These are phyloP conservation scores for Pyrenula massariospora DNA, from an alignment of 495 filamentous ascomycete genomes.

Conservation along the genomic window DNA sequence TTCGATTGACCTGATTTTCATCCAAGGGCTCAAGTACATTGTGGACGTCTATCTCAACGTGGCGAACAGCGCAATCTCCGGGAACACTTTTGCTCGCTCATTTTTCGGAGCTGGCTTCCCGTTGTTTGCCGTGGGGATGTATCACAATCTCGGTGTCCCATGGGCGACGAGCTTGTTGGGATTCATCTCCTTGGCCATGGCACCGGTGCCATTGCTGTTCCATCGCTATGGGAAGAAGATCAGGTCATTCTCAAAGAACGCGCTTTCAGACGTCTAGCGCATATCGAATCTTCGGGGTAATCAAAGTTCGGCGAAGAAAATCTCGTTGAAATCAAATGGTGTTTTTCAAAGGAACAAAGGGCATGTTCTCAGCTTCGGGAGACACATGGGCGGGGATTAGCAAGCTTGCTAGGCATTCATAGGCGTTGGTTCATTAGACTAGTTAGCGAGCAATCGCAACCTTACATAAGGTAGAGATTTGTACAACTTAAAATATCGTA, in stretches of 20 bases:
- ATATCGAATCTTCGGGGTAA: too few relatives aligned
- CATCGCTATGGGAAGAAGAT: conserved; percentile 55
- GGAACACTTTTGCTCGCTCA: conserved; percentile 31
- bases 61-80: conserved; percentile 34
- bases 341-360: too few relatives aligned
- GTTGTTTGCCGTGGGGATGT: conserved; percentile 44
- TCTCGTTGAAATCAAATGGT: too few relatives aligned
- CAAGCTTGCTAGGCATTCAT: too few relatives aligned
- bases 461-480: too few relatives aligned
- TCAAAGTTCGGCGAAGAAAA: too few relatives aligned
- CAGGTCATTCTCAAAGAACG: conserved; percentile 35
- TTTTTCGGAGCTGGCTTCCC: conserved; percentile 40
- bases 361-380: too few relatives aligned
- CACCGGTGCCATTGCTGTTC: conserved; percentile 62
- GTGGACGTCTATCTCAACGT: conserved; percentile 40
- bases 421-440: too few relatives aligned
- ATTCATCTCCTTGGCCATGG: conserved; percentile 49
- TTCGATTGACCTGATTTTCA: conserved; percentile 44
- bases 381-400: too few relatives aligned
- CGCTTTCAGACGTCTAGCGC: too few relatives aligned
- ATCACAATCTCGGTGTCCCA: conserved; percentile 35
- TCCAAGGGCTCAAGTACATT: conserved; percentile 46
- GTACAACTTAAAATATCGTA: too few relatives aligned
- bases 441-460: too few relatives aligned
- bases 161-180: conserved; percentile 57